These are phyloP conservation scores for Pestalotiopsis sp. DNA, from an alignment of 2,329 filamentous ascomycete genomes.

Conservation along the genomic window DNA sequence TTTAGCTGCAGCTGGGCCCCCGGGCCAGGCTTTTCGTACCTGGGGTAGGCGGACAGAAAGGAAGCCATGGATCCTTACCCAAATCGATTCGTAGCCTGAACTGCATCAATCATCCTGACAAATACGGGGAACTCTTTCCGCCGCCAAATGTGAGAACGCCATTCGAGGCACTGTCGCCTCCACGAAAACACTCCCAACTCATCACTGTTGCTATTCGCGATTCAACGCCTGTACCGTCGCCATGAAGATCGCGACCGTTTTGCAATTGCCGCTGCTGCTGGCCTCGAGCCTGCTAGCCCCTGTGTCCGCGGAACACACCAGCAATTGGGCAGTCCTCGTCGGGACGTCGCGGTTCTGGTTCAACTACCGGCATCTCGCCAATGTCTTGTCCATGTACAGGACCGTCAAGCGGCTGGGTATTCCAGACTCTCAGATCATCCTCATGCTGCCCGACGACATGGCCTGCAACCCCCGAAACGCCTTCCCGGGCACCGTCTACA, in stretches of 20 bases:
- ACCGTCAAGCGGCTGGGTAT: constrained; percentile 98
- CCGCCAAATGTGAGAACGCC: not conserved
- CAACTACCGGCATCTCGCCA: constrained; percentile 98
- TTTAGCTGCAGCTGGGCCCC: not conserved
- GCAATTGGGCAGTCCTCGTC: constrained; percentile 99
- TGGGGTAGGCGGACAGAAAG: not conserved
- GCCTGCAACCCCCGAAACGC: constrained; percentile 98
- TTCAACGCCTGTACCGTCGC: not conserved
- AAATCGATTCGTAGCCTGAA: not conserved
- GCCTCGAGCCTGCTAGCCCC: constrained; percentile 49
- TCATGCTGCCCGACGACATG: constrained; percentile 99
- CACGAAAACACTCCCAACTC: not conserved
- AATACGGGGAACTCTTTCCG: not conserved
- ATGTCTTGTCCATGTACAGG: constrained; percentile 95
- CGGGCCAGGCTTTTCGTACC: not conserved
- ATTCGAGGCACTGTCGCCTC: not conserved
- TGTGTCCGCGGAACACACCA: constrained; percentile 77
- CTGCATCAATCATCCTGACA: not conserved
- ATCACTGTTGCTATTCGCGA: not conserved
- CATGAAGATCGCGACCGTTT: constrained; percentile 55
- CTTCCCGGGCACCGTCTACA: constrained; percentile 97
- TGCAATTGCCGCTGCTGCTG: constrained; percentile 50
- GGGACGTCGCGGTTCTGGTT: constrained; percentile 99
- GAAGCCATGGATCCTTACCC: no score
- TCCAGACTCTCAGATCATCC: constrained; percentile 97